These are phyloP conservation scores for Lyophyllum decastes DNA, from an alignment of 768 basidiomycete species.

Conservation along the genomic window DNA sequence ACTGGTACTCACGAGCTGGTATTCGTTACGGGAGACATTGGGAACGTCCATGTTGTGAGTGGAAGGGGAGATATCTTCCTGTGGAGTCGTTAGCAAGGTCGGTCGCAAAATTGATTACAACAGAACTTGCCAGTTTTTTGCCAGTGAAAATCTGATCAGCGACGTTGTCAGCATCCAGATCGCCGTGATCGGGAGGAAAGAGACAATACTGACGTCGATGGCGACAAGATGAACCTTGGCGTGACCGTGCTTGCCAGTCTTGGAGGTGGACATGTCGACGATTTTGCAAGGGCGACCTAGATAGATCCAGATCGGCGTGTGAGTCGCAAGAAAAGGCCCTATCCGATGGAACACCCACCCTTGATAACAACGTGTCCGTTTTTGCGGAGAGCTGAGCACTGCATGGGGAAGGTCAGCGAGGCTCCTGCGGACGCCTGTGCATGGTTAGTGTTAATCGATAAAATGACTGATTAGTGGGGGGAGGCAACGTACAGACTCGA, in stretches of 20 bases:
- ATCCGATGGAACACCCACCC: conserved; percentile 40
- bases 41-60: conserved; percentile 99
- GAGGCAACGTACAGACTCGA: conserved; percentile 65
- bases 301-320: background rate
- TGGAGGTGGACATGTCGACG: conserved; percentile 99
- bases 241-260: conserved; percentile 99
- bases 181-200: background rate
- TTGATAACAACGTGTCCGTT: conserved; percentile 96
- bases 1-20: conserved; percentile 68
- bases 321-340: background rate
- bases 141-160: conserved; percentile 88
- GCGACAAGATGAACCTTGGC: conserved; percentile 98
- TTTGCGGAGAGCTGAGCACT: conserved; percentile 96
- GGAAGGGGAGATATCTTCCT: conserved; percentile 94
- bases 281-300: conserved; percentile 95
- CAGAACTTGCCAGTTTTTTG: conserved; percentile 84
- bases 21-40: conserved; percentile 89
- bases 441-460: conserved; percentile 17
- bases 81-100: conserved; percentile 17
- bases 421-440: conserved; percentile 70
- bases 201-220: conserved; percentile 75
- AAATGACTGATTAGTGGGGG: conserved; percentile 3
- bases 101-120: background rate
- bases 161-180: conserved; percentile 13
- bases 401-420: conserved; percentile 81